Percentiles rank a stretch among this genome's conserved stretches.
Conservation (phyloP, 169 alveolate species). For the Cryptosporidium ryanae region DNA sequence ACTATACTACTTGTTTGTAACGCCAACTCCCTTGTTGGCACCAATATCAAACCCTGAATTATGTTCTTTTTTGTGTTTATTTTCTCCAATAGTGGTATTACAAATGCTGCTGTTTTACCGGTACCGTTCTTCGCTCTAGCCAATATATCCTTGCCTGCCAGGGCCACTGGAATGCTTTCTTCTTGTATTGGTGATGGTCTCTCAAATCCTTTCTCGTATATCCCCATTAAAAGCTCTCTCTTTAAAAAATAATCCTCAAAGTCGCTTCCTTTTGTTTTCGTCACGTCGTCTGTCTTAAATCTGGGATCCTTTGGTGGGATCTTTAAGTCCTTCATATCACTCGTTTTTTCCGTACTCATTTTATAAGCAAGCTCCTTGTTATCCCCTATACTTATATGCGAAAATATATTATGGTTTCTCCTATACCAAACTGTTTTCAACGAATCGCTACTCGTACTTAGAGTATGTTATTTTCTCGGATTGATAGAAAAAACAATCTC, state of each 20-base stretch:
- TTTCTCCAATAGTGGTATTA: slow-evolving; percentile 96
- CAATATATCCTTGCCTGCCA: slow-evolving; percentile 94
- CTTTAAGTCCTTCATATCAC: slow-evolving; percentile 51
- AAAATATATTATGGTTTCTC: too few relatives aligned
- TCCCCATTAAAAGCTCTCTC: slow-evolving; percentile 95
- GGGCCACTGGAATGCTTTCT: slow-evolving; percentile 97
- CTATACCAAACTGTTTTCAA: too few relatives aligned
- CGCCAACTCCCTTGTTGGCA: slow-evolving; percentile 97
- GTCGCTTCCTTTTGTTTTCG: slow-evolving; percentile 97
- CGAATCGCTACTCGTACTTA: too few relatives aligned
- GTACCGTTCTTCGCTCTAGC: slow-evolving; percentile 99
- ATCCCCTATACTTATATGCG: too few relatives aligned
- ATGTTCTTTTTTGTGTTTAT: slow-evolving; percentile 84
- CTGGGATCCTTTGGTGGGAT: slow-evolving; percentile 78
- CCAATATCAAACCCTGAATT: slow-evolving; percentile 91
- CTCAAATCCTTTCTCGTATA: slow-evolving; percentile 98
- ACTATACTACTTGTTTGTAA: slow-evolving; percentile 95
- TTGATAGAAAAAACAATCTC: too few relatives aligned
- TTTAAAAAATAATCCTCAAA: slow-evolving; percentile 97
- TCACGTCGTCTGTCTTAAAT: slow-evolving; percentile 91
- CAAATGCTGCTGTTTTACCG: slow-evolving; percentile 99
- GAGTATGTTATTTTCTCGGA: too few relatives aligned
- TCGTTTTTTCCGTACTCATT: slow-evolving; percentile 49
- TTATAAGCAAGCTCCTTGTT: not conserved
- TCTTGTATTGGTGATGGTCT: slow-evolving; percentile 99